phyloP scores from a whole-genome alignment of 2,329 filamentous ascomycete genomes.

The Alternaria rosae region DNA sequence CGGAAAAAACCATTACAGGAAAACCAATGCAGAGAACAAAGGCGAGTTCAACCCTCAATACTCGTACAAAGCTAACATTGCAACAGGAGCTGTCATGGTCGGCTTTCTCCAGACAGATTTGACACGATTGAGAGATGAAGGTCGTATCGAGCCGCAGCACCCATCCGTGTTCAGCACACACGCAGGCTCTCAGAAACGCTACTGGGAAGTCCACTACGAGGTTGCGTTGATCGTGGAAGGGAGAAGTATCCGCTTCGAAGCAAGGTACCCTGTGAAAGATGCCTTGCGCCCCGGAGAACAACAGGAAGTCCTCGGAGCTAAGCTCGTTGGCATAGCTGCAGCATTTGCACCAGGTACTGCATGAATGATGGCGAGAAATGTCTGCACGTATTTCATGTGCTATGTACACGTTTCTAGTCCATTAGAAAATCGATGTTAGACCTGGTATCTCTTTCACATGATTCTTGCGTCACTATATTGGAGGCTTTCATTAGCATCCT shows the following conservation, averaged over 20 bases:
- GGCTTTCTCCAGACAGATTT: constrained; percentile 18
- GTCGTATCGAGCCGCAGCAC: constrained; percentile 10
- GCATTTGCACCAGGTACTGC: constrained; percentile 22
- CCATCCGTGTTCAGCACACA: constrained; percentile 7
- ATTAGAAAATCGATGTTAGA: too few species aligned
- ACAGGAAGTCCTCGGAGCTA: constrained; percentile 1
- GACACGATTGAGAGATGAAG: constrained; percentile 15
- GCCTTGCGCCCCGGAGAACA: constrained; percentile 5
- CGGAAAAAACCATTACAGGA: too few species aligned
- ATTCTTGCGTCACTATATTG: too few species aligned
- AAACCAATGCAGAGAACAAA: too few species aligned
- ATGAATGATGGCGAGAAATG: too few species aligned
- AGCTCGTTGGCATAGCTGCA: constrained; percentile 18
- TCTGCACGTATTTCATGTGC: too few species aligned
- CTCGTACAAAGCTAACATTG: too few species aligned
- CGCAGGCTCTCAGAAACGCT: background rate
- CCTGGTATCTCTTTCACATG: too few species aligned
- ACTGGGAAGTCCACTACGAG: constrained; percentile 21
- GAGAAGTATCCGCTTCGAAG: constrained; percentile 19
- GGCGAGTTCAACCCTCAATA: too few species aligned
- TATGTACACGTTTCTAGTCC: too few species aligned
- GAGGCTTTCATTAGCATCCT: too few species aligned
- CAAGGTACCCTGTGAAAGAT: constrained; percentile 13
- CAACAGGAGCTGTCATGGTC: constrained; percentile 15
- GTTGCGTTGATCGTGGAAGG: constrained; percentile 23